A percentile compares a stretch with the other conserved stretches of the same genome.
Evolutionary conservation across 768 basidiomycete species (phyloP).

Genomic region (Pisolithus albus): DNA sequence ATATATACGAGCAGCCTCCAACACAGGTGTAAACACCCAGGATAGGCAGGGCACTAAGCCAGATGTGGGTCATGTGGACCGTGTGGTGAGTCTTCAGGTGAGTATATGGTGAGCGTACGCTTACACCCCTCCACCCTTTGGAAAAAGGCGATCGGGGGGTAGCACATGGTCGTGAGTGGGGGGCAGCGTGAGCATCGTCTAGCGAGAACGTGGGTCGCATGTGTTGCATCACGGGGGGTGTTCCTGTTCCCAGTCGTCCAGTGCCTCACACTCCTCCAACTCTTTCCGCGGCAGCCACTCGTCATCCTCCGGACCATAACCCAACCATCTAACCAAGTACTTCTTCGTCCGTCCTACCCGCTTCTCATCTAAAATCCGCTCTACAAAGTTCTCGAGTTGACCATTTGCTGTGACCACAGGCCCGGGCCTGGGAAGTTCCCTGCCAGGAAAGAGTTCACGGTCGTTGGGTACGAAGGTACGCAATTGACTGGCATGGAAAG

Average conservation of each 20-base stretch:
- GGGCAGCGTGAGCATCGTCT: too few species aligned
- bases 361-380: neutral
- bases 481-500: conserved; percentile 32
- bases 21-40: too few species aligned
- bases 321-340: conserved; percentile 19
- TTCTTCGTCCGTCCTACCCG: conserved; percentile 5
- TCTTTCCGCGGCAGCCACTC: neutral
- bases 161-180: too few species aligned
- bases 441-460: conserved; percentile 3
- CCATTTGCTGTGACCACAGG: neutral
- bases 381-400: neutral
- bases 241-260: conserved; percentile 2
- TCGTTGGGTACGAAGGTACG: conserved; percentile 6
- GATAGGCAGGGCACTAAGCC: too few species aligned
- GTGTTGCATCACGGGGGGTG: neutral
- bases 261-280: conserved; percentile 1
- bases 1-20: too few species aligned
- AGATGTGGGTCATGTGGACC: too few species aligned
- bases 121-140: too few species aligned
- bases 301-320: conserved; percentile 2
- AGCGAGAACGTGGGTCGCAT: too few species aligned
- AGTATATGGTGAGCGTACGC: too few species aligned
- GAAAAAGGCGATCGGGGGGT: too few species aligned
- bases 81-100: too few species aligned
- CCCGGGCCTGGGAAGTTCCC: neutral